These are phyloP conservation scores for Capsella rubella DNA, from an alignment of 441 rosid genomes.

Conservation along the genomic window DNA sequence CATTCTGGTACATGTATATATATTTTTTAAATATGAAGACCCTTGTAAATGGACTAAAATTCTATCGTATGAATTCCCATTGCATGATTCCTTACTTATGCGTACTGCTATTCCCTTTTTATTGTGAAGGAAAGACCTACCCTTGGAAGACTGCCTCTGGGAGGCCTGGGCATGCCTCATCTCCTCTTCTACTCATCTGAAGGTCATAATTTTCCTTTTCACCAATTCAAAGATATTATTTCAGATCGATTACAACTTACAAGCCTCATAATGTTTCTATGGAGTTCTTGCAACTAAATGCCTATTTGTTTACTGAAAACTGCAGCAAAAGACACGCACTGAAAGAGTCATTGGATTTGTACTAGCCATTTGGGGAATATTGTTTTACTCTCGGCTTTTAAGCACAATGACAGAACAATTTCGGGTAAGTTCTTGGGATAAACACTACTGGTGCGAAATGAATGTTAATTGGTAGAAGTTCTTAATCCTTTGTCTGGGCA, in stretches of 20 bases:
- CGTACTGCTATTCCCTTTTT: constrained; percentile 25
- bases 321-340: constrained; percentile 92
- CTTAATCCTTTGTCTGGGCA: constrained; percentile 50
- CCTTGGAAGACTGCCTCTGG: constrained; percentile 95
- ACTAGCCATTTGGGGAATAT: constrained; percentile 95
- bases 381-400: constrained; percentile 91
- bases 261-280: constrained; percentile 7
- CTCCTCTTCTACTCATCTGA: constrained; percentile 93
- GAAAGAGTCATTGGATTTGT: constrained; percentile 88
- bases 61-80: constrained; percentile 2
- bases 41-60: constrained; percentile 3
- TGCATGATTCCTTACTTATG: neutral
- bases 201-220: constrained; percentile 52
- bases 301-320: constrained; percentile 43
- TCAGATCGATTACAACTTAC: constrained; percentile 19
- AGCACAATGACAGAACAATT: constrained; percentile 99
- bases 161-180: constrained; percentile 98
- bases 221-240: neutral
- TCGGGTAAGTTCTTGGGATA: constrained; percentile 61
- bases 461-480: constrained; percentile 32
- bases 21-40: neutral
- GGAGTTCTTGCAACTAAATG: constrained; percentile 44
- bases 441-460: constrained; percentile 19
- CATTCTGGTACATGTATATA: neutral
- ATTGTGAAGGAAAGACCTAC: constrained; percentile 61